A percentile compares a stretch with the other conserved stretches of the same genome.
Evolutionary conservation across 495 filamentous ascomycete species (phyloP).

Genomic region (Tuber calosporum): DNA sequence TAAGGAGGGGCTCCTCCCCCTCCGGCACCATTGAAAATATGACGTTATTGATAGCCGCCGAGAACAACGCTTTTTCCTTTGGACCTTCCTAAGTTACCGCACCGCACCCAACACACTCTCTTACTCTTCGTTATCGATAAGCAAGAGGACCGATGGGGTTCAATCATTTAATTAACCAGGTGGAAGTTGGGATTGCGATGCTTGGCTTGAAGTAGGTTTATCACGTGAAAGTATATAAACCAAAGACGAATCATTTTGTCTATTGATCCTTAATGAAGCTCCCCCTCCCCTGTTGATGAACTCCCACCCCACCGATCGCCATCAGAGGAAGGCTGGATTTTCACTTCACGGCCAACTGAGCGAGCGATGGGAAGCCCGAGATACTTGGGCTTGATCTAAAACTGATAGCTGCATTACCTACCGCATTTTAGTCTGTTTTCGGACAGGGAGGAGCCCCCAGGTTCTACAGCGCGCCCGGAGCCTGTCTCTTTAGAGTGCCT

Average conservation of each 20-base stretch:
- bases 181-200: conserved; percentile 4
- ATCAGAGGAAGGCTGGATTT: not conserved
- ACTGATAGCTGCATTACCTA: not conserved
- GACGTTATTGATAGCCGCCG: not conserved
- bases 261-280: not conserved
- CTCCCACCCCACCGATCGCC: not conserved
- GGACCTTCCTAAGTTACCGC: not conserved
- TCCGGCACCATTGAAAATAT: not conserved
- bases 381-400: not conserved
- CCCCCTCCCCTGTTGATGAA: not conserved
- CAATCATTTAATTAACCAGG: no score
- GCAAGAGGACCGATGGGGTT: not conserved
- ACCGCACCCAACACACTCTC: not conserved
- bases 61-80: not conserved
- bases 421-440: not conserved
- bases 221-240: not conserved
- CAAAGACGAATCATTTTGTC: not conserved
- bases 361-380: not conserved
- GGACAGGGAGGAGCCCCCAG: not conserved
- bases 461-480: not conserved
- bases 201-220: not conserved
- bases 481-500: not conserved
- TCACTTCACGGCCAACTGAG: not conserved
- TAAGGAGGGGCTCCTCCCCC: not conserved
- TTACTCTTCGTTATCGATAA: not conserved